Evolutionary conservation across 257 asterid species (phyloP).

Genomic region (Solanum peruvianum): DNA sequence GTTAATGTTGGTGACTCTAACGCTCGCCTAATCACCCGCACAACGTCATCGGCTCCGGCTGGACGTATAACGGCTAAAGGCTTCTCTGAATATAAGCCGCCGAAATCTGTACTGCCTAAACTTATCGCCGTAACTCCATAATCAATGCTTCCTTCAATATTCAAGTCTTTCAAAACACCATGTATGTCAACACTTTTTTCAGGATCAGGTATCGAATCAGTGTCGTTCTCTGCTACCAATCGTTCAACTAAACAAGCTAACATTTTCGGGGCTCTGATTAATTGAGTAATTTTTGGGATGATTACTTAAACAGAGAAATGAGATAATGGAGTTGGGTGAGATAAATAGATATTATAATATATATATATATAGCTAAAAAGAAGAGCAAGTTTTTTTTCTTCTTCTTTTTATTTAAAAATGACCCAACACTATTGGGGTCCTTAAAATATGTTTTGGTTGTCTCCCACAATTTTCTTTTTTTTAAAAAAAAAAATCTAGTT

Average conservation of each 20-base stretch:
- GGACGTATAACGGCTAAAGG: conserved; percentile 65
- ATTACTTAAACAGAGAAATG: not conserved
- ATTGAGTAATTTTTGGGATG: not conserved
- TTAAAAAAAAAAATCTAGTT: too few relatives aligned
- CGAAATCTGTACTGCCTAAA: conserved; percentile 53
- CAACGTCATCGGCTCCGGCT: conserved; percentile 37
- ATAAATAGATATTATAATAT: conserved; percentile 27
- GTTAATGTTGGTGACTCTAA: conserved; percentile 43
- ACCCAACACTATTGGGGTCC: conserved; percentile 22
- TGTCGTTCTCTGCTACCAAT: conserved; percentile 40
- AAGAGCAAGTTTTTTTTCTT: not conserved
- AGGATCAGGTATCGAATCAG: conserved; percentile 34
- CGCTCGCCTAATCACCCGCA: conserved; percentile 38
- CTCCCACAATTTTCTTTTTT: conserved; percentile 32
- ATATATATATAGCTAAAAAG: conserved; percentile 4
- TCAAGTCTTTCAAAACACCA: conserved; percentile 24
- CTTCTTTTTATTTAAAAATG: not conserved
- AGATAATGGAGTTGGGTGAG: conserved; percentile 32
- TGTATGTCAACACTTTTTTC: conserved; percentile 15
- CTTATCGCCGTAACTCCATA: conserved; percentile 4
- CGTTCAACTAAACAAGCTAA: conserved; percentile 57
- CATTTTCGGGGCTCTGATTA: conserved; percentile 13
- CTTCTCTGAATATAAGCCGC: conserved; percentile 41
- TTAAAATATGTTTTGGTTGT: conserved; percentile 39
- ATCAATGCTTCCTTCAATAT: conserved; percentile 36